Conservation (phyloP, 148 eudicot species). For the Vaccinium darrowii region DNA sequence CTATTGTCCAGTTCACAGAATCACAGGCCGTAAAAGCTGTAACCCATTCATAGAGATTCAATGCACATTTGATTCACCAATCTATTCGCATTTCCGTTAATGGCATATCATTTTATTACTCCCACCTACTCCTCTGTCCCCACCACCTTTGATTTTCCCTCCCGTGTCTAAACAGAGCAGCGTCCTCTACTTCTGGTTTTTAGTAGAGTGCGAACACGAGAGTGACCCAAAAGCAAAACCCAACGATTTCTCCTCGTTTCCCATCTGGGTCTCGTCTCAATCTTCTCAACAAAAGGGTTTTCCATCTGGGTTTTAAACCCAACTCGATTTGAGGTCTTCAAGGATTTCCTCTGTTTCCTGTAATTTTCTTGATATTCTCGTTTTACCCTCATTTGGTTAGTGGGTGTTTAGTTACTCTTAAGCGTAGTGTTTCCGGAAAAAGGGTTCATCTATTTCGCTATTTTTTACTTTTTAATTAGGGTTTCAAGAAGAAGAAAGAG, state of each 20-base stretch:
- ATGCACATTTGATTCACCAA: conserved; percentile 8
- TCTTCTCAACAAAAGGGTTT: neutral
- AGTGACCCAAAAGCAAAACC: neutral
- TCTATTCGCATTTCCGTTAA: conserved; percentile 16
- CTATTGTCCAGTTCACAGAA: too few species aligned
- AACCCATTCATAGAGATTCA: conserved; percentile 10
- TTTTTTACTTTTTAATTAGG: conserved; percentile 8
- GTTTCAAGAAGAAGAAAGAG: conserved; percentile 10
- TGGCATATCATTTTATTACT: conserved; percentile 13
- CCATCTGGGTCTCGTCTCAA: conserved; percentile 8
- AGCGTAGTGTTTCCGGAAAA: neutral
- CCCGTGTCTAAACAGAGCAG: neutral
- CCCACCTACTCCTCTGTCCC: neutral
- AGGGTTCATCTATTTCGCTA: neutral
- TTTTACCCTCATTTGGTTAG: neutral
- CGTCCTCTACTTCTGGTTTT: conserved; percentile 2
- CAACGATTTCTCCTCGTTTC: neutral
- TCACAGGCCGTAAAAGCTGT: neutral
- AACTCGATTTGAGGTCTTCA: neutral
- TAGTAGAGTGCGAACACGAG: neutral
- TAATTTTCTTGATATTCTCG: neutral
- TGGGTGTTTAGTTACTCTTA: neutral
- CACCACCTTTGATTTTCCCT: conserved; percentile 6
- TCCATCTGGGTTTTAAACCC: conserved; percentile 11
- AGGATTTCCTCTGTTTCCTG: neutral